Percentiles rank a stretch among this genome's conserved stretches.
phyloP scores from a whole-genome alignment of 2,329 filamentous ascomycete genomes.

The Nemania sp. region DNA sequence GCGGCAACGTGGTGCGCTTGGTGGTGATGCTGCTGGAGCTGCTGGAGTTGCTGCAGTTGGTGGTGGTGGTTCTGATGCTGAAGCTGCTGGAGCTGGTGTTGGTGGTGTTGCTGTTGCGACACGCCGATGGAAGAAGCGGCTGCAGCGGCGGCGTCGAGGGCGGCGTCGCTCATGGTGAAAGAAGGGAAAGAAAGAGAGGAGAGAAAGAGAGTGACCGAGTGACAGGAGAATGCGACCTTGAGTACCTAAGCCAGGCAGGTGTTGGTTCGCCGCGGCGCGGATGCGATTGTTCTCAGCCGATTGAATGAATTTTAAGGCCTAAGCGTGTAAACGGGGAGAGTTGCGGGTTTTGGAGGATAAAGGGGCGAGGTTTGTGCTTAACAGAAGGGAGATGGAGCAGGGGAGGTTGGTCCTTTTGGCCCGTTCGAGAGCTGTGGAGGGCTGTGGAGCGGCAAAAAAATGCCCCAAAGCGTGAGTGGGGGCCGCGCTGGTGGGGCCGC shows the following conservation, averaged over 20 bases:
- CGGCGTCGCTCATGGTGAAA: conserved; percentile 36
- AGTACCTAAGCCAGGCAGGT: background rate
- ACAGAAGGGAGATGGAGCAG: conserved; percentile 37
- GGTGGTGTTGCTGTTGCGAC: conserved; percentile 4
- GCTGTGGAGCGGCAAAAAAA: conserved; percentile 8
- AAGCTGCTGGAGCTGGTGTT: conserved; percentile 1
- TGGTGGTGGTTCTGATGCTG: conserved; percentile 8
- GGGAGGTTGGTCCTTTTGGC: conserved; percentile 24
- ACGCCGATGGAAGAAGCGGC: conserved; percentile 20
- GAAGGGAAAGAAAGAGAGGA: conserved; percentile 4
- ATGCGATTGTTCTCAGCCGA: conserved; percentile 34
- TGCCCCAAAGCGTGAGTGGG: conserved; percentile 25
- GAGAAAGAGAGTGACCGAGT: background rate
- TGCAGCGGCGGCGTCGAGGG: conserved; percentile 24
- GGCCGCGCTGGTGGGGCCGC: conserved; percentile 7
- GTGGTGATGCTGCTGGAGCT: conserved; percentile 1
- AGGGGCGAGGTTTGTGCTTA: conserved; percentile 41
- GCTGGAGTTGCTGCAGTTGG: conserved; percentile 4
- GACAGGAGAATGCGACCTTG: conserved; percentile 17
- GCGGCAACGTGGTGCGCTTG: conserved; percentile 9
- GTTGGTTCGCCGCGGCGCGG: conserved; percentile 19
- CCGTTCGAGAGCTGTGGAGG: background rate
- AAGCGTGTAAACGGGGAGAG: conserved; percentile 41
- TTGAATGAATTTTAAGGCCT: conserved; percentile 39
- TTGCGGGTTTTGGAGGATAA: conserved; percentile 40